Conservation (phyloP, 495 filamentous ascomycete genomes). For the Trichocladium antarcticum region DNA sequence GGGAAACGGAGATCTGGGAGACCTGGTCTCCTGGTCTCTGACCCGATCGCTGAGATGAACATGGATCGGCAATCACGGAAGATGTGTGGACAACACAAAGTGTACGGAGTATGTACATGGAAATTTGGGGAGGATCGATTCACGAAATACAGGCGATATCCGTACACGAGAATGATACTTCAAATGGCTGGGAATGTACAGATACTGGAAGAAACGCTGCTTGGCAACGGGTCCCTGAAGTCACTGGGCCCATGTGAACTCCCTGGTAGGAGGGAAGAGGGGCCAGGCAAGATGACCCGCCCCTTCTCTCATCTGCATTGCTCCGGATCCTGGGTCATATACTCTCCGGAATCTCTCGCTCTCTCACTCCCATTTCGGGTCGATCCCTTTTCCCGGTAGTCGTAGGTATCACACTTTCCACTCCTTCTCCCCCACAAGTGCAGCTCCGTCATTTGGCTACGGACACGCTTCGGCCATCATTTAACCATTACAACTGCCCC, state of each 20-base stretch:
- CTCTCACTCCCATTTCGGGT: not conserved
- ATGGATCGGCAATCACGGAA: not conserved
- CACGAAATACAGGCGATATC: no score
- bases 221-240: no score
- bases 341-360: not conserved
- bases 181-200: no score
- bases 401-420: not conserved
- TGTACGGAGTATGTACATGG: no score
- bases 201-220: no score
- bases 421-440: not conserved
- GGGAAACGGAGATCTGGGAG: not conserved
- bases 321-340: slow-evolving; percentile 4
- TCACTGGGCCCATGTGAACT: not conserved
- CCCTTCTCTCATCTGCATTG: slow-evolving; percentile 1
- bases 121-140: no score
- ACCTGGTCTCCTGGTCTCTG: not conserved
- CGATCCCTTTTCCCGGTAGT: not conserved
- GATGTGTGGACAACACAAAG: not conserved
- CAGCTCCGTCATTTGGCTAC: not conserved
- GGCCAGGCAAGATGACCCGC: not conserved
- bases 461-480: not conserved
- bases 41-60: not conserved
- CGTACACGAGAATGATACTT: no score
- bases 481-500: not conserved
- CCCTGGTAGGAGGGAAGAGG: not conserved